A percentile compares a stretch with the other conserved stretches of the same genome.
These are phyloP conservation scores for Apiosordaria backusii DNA, from an alignment of 495 filamentous ascomycete genomes.

Conservation along the genomic window DNA sequence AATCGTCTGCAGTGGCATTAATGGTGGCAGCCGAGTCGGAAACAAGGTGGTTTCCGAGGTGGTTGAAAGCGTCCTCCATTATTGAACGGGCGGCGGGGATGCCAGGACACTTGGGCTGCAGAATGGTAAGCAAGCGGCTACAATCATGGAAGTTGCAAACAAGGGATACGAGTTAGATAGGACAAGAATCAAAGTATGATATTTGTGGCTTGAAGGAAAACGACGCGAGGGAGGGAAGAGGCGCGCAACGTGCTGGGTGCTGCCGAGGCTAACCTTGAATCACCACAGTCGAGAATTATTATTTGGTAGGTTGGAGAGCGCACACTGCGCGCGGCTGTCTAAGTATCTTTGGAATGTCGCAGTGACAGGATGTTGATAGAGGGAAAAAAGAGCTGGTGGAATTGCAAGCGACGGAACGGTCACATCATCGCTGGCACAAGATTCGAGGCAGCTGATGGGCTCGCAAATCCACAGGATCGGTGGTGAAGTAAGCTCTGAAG, in stretches of 20 bases:
- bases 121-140: not conserved
- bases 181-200: not conserved
- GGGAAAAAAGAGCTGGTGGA: slow-evolving; percentile 13
- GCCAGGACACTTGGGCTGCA: slow-evolving; percentile 17
- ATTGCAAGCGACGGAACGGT: slow-evolving; percentile 21
- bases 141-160: not conserved
- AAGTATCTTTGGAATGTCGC: slow-evolving; percentile 6
- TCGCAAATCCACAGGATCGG: slow-evolving; percentile 5
- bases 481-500: not conserved
- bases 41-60: slow-evolving; percentile 77
- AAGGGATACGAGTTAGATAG: not conserved
- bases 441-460: slow-evolving; percentile 10
- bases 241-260: slow-evolving; percentile 1
- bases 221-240: not conserved
- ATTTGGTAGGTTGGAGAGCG: slow-evolving; percentile 6
- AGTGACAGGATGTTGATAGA: slow-evolving; percentile 7
- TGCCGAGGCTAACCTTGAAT: slow-evolving; percentile 18
- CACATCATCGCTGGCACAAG: slow-evolving; percentile 33
- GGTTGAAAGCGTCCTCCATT: slow-evolving; percentile 84
- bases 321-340: slow-evolving; percentile 15
- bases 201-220: not conserved
- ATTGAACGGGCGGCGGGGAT: slow-evolving; percentile 20
- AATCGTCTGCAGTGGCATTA: slow-evolving; percentile 60
- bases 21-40: slow-evolving; percentile 70
- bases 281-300: slow-evolving; percentile 14